Evolutionary conservation across 2,329 filamentous ascomycete genomes (phyloP), one percentile per base, ranked within the genome.

Genomic region (Xylariaceae sp.): DNA sequence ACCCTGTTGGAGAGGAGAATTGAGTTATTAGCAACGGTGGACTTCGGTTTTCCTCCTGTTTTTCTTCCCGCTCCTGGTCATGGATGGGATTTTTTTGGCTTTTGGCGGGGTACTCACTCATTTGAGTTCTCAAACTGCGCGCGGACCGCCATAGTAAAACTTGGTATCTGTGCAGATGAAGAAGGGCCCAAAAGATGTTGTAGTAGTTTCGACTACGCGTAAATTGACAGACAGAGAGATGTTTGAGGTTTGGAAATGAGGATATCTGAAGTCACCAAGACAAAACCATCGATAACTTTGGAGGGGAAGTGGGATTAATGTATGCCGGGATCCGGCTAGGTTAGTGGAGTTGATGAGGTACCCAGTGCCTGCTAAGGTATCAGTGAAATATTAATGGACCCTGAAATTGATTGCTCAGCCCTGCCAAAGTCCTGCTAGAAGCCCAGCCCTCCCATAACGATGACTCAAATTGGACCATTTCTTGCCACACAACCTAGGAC

Each of bases 101-200:
- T 44, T 50, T 52, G 51, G 52, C 52, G 54, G 55, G 53, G 56
- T 56, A 70, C 81, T 61, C 72, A 90, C 85, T 92, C 86, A 70
- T 90, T 90, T 57, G 85, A 90, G 71, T 89, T 90, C 69, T 92
- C 86, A 63, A 92, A 92, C 63, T 88, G 78, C 53, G 79, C 78
- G 60, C 79, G 76, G 42, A 83, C 77, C 59, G 79, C 77, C 79
- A 83, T 83, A 59, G 55, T 70, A 35, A 41, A 51, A 38, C 32
- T 29, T 46, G 46, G 18, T 37, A 55, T 44, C 49, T 47, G 44
- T 36, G 43, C 38, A n/a, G n/a, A n/a, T n/a, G n/a, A n/a, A n/a
- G n/a, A n/a, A n/a, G n/a, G n/a, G n/a, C n/a, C n/a, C n/a, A n/a
- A n/a, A n/a, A n/a, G n/a, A n/a, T n/a, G n/a, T n/a, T n/a, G n/a